These are phyloP conservation scores for Sanguinoderma infundibulare DNA, from an alignment of 1,284 basidiomycete genomes.

Conservation along the genomic window DNA sequence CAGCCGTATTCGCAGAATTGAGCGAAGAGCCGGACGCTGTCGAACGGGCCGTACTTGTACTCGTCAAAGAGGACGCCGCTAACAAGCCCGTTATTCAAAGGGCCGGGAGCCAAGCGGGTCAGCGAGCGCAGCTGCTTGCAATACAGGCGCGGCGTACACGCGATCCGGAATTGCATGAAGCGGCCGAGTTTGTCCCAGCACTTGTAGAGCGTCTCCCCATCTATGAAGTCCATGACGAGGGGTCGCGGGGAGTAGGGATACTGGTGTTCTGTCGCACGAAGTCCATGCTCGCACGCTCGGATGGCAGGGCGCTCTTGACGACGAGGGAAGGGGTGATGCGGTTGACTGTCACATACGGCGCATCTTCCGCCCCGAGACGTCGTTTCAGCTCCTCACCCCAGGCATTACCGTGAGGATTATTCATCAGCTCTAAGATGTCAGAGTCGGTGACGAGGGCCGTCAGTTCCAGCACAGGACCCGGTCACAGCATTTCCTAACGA, in stretches of 20 bases:
- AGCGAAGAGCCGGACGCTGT: constrained; percentile 7
- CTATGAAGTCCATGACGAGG: constrained; percentile 30
- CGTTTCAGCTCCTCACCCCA: constrained; percentile 7
- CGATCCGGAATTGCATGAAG: constrained; percentile 29
- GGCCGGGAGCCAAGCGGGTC: constrained; percentile 4
- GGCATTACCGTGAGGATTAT: background rate
- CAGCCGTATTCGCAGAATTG: constrained; percentile 19
- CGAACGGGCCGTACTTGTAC: constrained; percentile 9
- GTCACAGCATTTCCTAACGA: background rate
- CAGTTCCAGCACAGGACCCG: background rate
- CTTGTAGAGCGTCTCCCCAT: constrained; percentile 27
- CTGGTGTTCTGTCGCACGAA: constrained; percentile 26
- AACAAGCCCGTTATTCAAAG: constrained; percentile 13
- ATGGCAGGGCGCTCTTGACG: constrained; percentile 17
- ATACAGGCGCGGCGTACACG: constrained; percentile 33
- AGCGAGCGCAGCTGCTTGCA: constrained; percentile 26
- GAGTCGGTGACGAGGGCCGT: background rate
- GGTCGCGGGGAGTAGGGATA: constrained; percentile 30
- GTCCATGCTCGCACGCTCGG: constrained; percentile 28
- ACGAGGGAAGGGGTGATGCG: constrained; percentile 8
- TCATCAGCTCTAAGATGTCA: background rate
- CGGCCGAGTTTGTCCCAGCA: constrained; percentile 26
- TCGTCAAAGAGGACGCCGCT: constrained; percentile 22
- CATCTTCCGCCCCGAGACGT: background rate
- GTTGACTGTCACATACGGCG: background rate